Base-by-base conservation (phyloP, 371 early-diverging fungal species). In the Polyrhizophydium stewartii region DNA sequence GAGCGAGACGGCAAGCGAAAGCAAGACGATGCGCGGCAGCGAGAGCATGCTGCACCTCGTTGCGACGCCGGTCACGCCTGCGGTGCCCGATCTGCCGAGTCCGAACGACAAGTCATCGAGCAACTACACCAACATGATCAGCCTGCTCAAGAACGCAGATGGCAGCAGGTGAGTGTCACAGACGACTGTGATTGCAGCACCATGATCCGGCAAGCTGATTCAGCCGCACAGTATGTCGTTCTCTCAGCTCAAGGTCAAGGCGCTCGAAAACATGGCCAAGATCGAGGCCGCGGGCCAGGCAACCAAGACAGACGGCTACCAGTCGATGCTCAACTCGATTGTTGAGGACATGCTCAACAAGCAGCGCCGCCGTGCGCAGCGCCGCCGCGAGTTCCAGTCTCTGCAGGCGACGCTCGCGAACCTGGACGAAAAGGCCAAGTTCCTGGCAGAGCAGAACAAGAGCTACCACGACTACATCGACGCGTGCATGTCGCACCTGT, bases 341-440 rank as follows among this genome's bases (percentile, higher is more conserved):
- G 96, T 92, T 40, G 57, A 72, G 55, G 96, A 96, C 68, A 92
- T 98, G 74, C 85, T 93, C 25, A 93, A 91, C 60, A 96, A 96
- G 75, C 91, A 93, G 63, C 79, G 88, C 21, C 86, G 94, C 10
- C 87, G 96, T 31, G 69, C 84, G 38, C 87, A 90, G 65, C 83
- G 94, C 24, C 78, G 85, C 5, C 67, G 73, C 0, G 97, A 97
- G 64, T 67, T 92, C 51, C 66, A 73, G 22, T 80, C 85, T 41
- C 80, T 96, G 56, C 79, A 83, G 47, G 78, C 85, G 47, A 97
- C 97, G 13, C 72, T 97, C 31, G 64, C 69, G 9, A 86, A 91
- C 74, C 77, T 98, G 69, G 77, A 86, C 52, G 89, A 91, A 56
- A 96, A 95, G 74, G 68, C 82, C 25, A 64, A 68, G 3, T 97